Conservation (phyloP, 2,329 filamentous ascomycete species). For the Aspergillus pseudoterreus region DNA sequence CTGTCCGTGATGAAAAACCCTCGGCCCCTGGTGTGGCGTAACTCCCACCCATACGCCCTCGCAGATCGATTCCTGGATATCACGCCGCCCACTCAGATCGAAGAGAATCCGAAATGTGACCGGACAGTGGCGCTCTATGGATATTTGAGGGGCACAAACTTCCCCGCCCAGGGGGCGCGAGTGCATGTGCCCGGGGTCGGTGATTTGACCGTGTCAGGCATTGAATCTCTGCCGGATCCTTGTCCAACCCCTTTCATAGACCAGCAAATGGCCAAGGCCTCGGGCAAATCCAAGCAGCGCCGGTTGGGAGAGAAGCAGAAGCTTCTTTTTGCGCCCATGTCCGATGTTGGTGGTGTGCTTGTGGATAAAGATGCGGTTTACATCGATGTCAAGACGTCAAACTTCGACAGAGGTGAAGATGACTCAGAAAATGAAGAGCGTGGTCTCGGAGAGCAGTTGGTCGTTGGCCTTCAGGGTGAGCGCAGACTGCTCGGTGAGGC, state of each 20-base stretch:
- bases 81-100: conserved; percentile 86
- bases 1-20: conserved; percentile 99
- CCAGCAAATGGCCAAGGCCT: conserved; percentile 76
- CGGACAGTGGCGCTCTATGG: conserved; percentile 87
- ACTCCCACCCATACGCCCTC: conserved; percentile 89
- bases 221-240: conserved; percentile 87
- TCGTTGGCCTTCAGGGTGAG: conserved; percentile 82
- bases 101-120: conserved; percentile 84
- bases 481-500: conserved; percentile 77
- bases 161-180: conserved; percentile 76
- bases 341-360: conserved; percentile 89
- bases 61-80: conserved; percentile 94
- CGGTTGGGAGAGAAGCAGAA: conserved; percentile 95
- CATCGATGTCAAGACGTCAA: conserved; percentile 68
- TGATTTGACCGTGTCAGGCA: conserved; percentile 76
- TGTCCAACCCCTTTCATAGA: conserved; percentile 92
- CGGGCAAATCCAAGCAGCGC: conserved; percentile 75
- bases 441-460: conserved; percentile 92
- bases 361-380: conserved; percentile 98
- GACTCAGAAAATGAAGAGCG: conserved; percentile 65
- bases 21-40: conserved; percentile 91
- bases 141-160: conserved; percentile 92
- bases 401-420: conserved; percentile 64
- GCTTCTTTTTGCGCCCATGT: conserved; percentile 94
- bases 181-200: conserved; percentile 92